Base-by-base conservation (phyloP, 1,139 yeast species). In the Meyerozyma sp. region DNA sequence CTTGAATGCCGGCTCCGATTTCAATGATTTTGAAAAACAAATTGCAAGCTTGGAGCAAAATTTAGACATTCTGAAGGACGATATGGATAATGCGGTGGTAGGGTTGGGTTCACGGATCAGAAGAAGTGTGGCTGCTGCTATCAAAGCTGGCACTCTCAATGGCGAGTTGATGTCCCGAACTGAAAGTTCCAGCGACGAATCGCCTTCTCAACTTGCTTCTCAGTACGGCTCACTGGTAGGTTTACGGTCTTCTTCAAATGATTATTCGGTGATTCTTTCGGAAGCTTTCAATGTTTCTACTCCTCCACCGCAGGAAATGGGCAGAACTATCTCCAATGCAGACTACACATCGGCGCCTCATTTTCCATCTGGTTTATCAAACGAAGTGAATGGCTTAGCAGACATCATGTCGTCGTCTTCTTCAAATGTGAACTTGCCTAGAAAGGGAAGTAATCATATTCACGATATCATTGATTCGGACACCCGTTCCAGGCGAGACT, bases 81-180 rank as follows among this genome's bases (percentile, higher is more conserved):
- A 88, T 51, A 76, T 86, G 13, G 76, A 82, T 50, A 77, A 79
- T 49, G 96, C 96, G 0, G 89, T 89, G 2, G 77, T 82, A 35
- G 96, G 96, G 9, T 73, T 87, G 42, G 93, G 93, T 5, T 75
- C 80, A 39, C 72, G 83, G 47, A 74, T 89, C 38, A 79, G 73
- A 49, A 76, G 78, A 47, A 79, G 85, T 32, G 64, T 86, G 20
- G 70, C 82, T 2, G 74, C 74, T 44, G 88, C 89, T 0, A 59
- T 68, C 26, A 58, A 54, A 13, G 62, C 66, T 3, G 65, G 66
- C 4, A 63, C 61, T 6, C 62, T 56, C 42, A 70, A 65, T 42
- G 43, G 52, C 11, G 70, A 64, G 40, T 53, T 57, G 41, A 45
- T 66, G 51, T 71, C 65, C 42, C 58, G 55, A 10, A 52, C 63